Evolutionary conservation across 352 stramenopile species (phyloP), one percentile per base, ranked within the genome.

Genomic region (Pythium angustatum): DNA sequence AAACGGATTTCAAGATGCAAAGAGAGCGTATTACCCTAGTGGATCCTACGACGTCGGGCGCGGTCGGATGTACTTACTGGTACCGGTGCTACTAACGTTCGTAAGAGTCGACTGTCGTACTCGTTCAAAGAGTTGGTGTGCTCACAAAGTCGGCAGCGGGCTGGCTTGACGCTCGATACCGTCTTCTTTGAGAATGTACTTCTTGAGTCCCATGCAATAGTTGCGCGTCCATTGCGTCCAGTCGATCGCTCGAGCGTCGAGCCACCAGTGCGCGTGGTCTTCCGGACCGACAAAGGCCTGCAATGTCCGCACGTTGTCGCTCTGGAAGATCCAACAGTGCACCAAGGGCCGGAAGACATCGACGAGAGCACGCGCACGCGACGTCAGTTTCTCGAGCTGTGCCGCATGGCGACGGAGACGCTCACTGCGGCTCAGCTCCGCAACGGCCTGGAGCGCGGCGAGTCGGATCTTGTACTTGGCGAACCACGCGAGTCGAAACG

Each of bases 221-320:
- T 94, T 93, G 24, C 81, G 67, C 21, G 91, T 76, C 58, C 93
- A 96, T n/a, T 79, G 77, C 43, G 90, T 79, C 85, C 85, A 94
- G 2, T 80, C 81, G 36, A 94, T 79, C 26, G 92, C 76, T 5
- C 74, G 54, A 0, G 79, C 78, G 66, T 91, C 77, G 15, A 91
- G 69, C 78, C 80, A 92, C 56, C 83, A 88, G 19, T 76, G 68
- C 26, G 71, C 21, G 5, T 49, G 5, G 64, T 76, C 38, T 5
- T 1, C 24, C 14, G 8, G n/a, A n/a, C n/a, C n/a, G n/a, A n/a
- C n/a, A 26, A 53, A 71, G 76, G 6, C 56, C 53, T n/a, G 56
- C 44, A 2, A 85, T 2, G 85, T 3, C 36, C 57, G 5, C 62
- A 65, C 38, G 79, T 71, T 72, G 33, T 90, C 79, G 0, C 75